phyloP scores from a whole-genome alignment of 352 stramenopile species.

The Phytopythium kandeliae region DNA sequence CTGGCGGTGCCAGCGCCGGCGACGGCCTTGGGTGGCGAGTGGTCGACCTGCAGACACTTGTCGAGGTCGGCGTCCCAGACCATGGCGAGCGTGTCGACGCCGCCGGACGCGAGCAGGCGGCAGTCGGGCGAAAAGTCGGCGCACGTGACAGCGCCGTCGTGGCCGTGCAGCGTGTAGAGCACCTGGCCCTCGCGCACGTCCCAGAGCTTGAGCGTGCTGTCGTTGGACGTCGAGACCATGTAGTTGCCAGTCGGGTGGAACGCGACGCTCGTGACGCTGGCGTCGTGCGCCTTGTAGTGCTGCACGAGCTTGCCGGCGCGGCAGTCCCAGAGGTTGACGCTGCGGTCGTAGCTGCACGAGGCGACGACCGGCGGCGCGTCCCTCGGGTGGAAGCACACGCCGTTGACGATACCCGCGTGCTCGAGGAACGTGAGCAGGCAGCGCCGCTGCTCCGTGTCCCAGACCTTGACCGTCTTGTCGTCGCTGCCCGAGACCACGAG shows the following conservation, averaged over 20 bases:
- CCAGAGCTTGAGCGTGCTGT: slow-evolving; percentile 90
- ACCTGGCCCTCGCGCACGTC: slow-evolving; percentile 91
- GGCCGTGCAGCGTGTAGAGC: slow-evolving; percentile 90
- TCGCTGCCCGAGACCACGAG: slow-evolving; percentile 78
- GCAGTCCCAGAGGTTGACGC: slow-evolving; percentile 85
- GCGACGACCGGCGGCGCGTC: slow-evolving; percentile 49
- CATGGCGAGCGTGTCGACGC: slow-evolving; percentile 77
- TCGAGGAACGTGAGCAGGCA: slow-evolving; percentile 86
- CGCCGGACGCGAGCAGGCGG: slow-evolving; percentile 61
- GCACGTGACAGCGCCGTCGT: slow-evolving; percentile 65
- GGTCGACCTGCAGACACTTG: slow-evolving; percentile 61
- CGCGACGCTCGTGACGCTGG: slow-evolving; percentile 63
- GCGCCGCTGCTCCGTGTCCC: slow-evolving; percentile 80
- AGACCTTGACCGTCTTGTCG: slow-evolving; percentile 91
- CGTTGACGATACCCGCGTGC: slow-evolving; percentile 76
- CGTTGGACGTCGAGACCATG: slow-evolving; percentile 84
- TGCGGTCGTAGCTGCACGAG: slow-evolving; percentile 64
- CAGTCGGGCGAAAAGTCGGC: slow-evolving; percentile 68
- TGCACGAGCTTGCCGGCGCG: slow-evolving; percentile 80
- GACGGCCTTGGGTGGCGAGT: slow-evolving; percentile 13
- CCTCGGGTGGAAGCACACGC: slow-evolving; percentile 83
- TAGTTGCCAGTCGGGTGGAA: slow-evolving; percentile 92
- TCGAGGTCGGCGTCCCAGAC: slow-evolving; percentile 82
- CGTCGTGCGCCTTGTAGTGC: slow-evolving; percentile 90
- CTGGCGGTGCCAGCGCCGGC: slow-evolving; percentile 1